These are phyloP conservation scores for Linum trigynum DNA, from an alignment of 345 rosid genomes.

Conservation along the genomic window DNA sequence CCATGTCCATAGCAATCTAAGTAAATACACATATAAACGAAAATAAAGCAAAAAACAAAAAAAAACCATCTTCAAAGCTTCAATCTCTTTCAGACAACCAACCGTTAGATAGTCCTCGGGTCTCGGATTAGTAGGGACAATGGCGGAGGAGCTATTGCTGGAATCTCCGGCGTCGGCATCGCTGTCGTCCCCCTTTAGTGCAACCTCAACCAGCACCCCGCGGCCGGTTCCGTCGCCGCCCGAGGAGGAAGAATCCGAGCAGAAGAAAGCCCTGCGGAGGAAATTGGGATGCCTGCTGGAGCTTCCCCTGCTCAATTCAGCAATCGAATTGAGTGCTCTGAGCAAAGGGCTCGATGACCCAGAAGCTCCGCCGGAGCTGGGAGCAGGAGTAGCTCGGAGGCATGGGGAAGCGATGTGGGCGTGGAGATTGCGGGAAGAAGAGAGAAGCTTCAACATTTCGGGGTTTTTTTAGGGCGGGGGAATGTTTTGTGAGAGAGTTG, in stretches of 20 bases:
- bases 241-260: slow-evolving; percentile 44
- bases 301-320: slow-evolving; percentile 8
- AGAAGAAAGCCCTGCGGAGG: slow-evolving; percentile 53
- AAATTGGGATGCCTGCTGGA: slow-evolving; percentile 15
- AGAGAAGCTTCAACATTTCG: slow-evolving; percentile 25
- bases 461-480: background rate
- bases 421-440: slow-evolving; percentile 18
- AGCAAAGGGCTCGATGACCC: slow-evolving; percentile 6
- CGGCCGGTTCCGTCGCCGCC: slow-evolving; percentile 15
- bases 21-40: background rate
- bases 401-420: slow-evolving; percentile 18
- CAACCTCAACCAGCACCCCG: slow-evolving; percentile 35
- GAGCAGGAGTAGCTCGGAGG: slow-evolving; percentile 11
- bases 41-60: background rate
- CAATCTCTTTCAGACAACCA: slow-evolving; percentile 7
- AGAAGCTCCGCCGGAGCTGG: background rate
- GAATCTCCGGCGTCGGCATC: slow-evolving; percentile 31
- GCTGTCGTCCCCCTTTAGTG: slow-evolving; percentile 35
- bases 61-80: background rate
- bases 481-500: slow-evolving; percentile 4
- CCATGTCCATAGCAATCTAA: background rate
- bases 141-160: slow-evolving; percentile 60
- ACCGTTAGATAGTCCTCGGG: slow-evolving; percentile 94
- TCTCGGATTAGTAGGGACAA: slow-evolving; percentile 62
- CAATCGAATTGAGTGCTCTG: slow-evolving; percentile 14